Conservation (phyloP, 1,284 basidiomycete species). For the Vanrija sp. region DNA sequence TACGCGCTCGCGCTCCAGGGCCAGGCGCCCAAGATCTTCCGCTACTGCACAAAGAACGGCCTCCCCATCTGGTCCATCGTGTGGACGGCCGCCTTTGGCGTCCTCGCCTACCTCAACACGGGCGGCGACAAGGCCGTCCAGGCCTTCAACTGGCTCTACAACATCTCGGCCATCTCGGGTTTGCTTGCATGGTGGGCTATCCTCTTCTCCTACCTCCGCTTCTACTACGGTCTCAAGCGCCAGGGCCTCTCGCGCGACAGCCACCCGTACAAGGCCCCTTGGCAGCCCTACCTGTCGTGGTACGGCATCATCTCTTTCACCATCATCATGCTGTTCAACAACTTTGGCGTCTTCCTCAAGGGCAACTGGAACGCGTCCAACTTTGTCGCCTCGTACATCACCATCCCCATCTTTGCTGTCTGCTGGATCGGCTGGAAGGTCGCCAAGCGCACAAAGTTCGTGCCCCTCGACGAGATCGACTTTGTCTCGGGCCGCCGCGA, state of each 20-base stretch:
- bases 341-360: conserved; percentile 58
- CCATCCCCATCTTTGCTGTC: conserved; percentile 45
- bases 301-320: conserved; percentile 33
- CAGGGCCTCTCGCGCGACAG: conserved; percentile 59
- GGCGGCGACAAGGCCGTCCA: conserved; percentile 30
- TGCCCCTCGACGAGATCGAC: conserved; percentile 59
- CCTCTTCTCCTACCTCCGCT: conserved; percentile 67
- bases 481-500: conserved; percentile 61
- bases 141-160: conserved; percentile 60
- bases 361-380: conserved; percentile 53
- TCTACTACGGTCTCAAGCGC: conserved; percentile 61
- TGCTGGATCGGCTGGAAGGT: conserved; percentile 60
- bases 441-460: conserved; percentile 55
- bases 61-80: conserved; percentile 65
- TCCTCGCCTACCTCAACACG: conserved; percentile 56
- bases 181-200: conserved; percentile 67
- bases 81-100: conserved; percentile 54
- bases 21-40: conserved; percentile 57
- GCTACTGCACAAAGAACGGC: conserved; percentile 64
- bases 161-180: conserved; percentile 65
- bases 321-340: conserved; percentile 34
- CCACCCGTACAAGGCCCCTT: conserved; percentile 55
- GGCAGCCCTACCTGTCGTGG: conserved; percentile 16
- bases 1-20: conserved; percentile 75
- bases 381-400: conserved; percentile 50